These are phyloP conservation scores for Phytophthora citrophthora DNA, from an alignment of 352 stramenopile species.

Conservation along the genomic window DNA sequence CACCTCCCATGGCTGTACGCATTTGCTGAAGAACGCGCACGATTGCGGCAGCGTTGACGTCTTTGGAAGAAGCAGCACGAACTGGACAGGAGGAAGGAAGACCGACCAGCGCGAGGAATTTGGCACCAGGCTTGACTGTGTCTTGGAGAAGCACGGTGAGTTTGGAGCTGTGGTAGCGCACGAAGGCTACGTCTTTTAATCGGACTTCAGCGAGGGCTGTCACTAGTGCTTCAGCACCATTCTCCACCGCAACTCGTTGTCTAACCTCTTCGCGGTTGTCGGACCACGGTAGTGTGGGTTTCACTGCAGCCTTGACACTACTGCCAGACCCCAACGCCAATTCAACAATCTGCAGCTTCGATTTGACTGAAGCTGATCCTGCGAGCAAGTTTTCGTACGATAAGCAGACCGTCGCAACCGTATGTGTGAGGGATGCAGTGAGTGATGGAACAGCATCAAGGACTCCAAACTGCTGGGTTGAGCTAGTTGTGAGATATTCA, in stretches of 20 bases:
- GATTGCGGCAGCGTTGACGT: conserved; percentile 28
- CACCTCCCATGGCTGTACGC: conserved; percentile 40
- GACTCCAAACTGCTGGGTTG: conserved; percentile 12
- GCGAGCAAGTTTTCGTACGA: conserved; percentile 62
- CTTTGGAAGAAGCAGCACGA: neutral
- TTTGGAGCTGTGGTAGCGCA: conserved; percentile 83
- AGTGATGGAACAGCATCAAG: conserved; percentile 29
- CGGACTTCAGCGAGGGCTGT: conserved; percentile 64
- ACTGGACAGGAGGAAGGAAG: conserved; percentile 34
- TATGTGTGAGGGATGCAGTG: conserved; percentile 51
- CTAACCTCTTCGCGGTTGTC: conserved; percentile 49
- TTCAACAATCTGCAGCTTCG: conserved; percentile 80
- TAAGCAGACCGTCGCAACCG: conserved; percentile 70
- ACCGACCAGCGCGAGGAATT: conserved; percentile 55
- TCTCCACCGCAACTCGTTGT: conserved; percentile 63
- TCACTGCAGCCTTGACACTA: conserved; percentile 1
- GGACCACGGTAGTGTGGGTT: conserved; percentile 29
- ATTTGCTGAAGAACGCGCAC: conserved; percentile 57
- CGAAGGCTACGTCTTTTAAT: conserved; percentile 53
- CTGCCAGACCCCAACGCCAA: conserved; percentile 42
- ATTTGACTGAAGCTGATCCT: conserved; percentile 36
- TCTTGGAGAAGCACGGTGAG: conserved; percentile 82
- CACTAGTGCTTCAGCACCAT: conserved; percentile 60
- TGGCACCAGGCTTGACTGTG: conserved; percentile 64
- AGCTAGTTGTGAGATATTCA: conserved; percentile 49